phyloP scores from a whole-genome alignment of 768 basidiomycete genomes.

The Tylopilus felleus region DNA sequence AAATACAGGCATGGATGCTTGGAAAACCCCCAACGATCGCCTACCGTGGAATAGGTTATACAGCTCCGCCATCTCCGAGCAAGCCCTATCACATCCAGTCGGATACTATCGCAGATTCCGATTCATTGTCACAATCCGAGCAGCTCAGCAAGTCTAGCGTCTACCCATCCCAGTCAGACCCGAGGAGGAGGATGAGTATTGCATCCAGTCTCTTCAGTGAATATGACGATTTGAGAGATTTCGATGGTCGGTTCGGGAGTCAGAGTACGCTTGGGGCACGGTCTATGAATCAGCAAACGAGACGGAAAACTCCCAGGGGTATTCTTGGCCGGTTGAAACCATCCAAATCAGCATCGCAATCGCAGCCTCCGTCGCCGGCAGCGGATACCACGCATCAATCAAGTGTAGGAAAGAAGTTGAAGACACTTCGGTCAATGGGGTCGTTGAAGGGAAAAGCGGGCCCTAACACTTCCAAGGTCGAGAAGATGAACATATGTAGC shows the following conservation, averaged over 20 bases:
- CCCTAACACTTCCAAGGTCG: slow-evolving; percentile 26
- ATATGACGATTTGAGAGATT: slow-evolving; percentile 84
- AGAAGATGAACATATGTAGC: slow-evolving; percentile 41
- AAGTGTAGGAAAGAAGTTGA: slow-evolving; percentile 51
- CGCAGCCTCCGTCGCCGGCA: slow-evolving; percentile 43
- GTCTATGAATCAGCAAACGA: slow-evolving; percentile 35
- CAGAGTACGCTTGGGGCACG: slow-evolving; percentile 64
- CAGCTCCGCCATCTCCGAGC: slow-evolving; percentile 40
- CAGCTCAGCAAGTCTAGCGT: slow-evolving; percentile 19
- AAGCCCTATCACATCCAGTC: slow-evolving; percentile 26
- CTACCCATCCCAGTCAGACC: slow-evolving; percentile 35
- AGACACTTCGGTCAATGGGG: slow-evolving; percentile 77
- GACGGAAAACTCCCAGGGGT: slow-evolving; percentile 61
- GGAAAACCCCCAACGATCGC: slow-evolving; percentile 89
- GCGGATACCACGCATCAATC: slow-evolving; percentile 36
- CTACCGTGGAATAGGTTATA: slow-evolving; percentile 84
- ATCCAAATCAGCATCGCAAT: slow-evolving; percentile 41
- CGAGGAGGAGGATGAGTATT: slow-evolving; percentile 62
- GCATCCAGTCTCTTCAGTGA: slow-evolving; percentile 75
- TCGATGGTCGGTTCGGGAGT: slow-evolving; percentile 83
- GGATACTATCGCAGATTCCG: slow-evolving; percentile 16
- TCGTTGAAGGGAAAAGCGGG: slow-evolving; percentile 59
- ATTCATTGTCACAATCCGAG: slow-evolving; percentile 21
- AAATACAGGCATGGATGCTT: slow-evolving; percentile 94
- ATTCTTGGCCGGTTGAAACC: slow-evolving; percentile 61